Percentiles rank a stretch among this genome's conserved stretches.
Evolutionary conservation across 2,329 filamentous ascomycete genomes (phyloP).

Genomic region (Teratosphaeria destructans): DNA sequence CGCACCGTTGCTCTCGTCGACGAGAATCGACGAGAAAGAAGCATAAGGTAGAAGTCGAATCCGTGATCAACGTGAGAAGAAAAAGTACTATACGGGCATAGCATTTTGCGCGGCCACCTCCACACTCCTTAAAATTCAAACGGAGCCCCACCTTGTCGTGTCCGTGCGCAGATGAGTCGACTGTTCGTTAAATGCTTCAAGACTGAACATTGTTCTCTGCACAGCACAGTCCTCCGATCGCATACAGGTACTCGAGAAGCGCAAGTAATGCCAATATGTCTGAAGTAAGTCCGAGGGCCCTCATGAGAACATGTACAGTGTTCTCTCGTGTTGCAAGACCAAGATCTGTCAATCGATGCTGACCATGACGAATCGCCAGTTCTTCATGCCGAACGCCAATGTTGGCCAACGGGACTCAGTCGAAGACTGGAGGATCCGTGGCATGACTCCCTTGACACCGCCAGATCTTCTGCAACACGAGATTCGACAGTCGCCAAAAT

Average conservation of each 20-base stretch:
- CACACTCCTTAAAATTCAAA: neutral
- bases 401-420: constrained; percentile 40
- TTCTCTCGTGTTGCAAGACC: neutral
- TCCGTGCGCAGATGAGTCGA: neutral
- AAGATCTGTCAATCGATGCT: neutral
- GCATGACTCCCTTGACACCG: constrained; percentile 60
- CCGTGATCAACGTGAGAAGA: too few relatives aligned
- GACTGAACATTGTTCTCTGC: neutral
- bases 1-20: too few relatives aligned
- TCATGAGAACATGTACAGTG: neutral
- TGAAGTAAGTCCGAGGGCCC: constrained; percentile 1
- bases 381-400: constrained; percentile 40
- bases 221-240: too few relatives aligned
- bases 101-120: neutral
- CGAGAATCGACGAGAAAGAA: too few relatives aligned
- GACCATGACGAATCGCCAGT: constrained; percentile 23
- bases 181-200: too few relatives aligned
- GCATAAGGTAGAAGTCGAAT: too few relatives aligned
- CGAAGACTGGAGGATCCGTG: constrained; percentile 51
- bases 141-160: neutral
- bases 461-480: constrained; percentile 94
- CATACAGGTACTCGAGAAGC: neutral
- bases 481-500: constrained; percentile 50
- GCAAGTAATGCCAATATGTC: constrained; percentile 5
- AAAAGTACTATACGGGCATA: too few relatives aligned